phyloP scores from a whole-genome alignment of 345 rosid genomes.

The Pistacia integerrima region DNA sequence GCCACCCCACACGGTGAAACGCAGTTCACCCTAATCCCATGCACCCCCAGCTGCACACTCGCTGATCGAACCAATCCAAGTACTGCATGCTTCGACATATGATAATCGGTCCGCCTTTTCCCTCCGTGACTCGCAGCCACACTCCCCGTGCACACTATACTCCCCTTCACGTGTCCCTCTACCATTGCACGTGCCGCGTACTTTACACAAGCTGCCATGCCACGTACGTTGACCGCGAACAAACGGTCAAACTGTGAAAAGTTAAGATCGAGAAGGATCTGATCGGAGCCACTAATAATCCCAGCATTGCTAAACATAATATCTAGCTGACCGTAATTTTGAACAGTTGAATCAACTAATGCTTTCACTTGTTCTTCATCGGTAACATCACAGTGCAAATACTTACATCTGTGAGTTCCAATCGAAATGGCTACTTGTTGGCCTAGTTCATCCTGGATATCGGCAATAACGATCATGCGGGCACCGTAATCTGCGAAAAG shows the following conservation, averaged over 20 bases:
- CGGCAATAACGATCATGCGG: constrained; percentile 33
- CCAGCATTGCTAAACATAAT: constrained; percentile 52
- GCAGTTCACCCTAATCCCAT: constrained; percentile 49
- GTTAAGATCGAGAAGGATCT: constrained; percentile 33
- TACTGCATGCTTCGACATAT: constrained; percentile 47
- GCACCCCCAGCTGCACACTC: constrained; percentile 41
- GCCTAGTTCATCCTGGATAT: constrained; percentile 35
- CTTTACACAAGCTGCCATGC: constrained; percentile 33
- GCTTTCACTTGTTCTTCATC: constrained; percentile 39
- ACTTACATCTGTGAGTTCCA: constrained; percentile 25
- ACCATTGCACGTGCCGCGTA: constrained; percentile 45
- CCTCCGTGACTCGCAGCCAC: constrained; percentile 6
- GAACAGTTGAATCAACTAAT: constrained; percentile 31
- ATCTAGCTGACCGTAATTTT: constrained; percentile 27
- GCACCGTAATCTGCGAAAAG: constrained; percentile 29
- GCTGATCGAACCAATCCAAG: constrained; percentile 41
- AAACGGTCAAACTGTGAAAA: constrained; percentile 17
- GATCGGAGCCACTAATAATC: background rate
- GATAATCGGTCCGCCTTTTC: constrained; percentile 15
- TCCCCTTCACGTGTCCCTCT: constrained; percentile 30
- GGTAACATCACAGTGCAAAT: constrained; percentile 37
- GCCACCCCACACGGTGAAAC: constrained; percentile 39
- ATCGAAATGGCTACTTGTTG: constrained; percentile 27
- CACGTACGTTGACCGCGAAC: constrained; percentile 34
- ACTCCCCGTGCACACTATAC: constrained; percentile 48